A percentile compares a stretch with the other conserved stretches of the same genome.
These are phyloP conservation scores for Hirsutella rhossiliensis DNA, from an alignment of 2,329 filamentous ascomycete genomes.

Conservation along the genomic window DNA sequence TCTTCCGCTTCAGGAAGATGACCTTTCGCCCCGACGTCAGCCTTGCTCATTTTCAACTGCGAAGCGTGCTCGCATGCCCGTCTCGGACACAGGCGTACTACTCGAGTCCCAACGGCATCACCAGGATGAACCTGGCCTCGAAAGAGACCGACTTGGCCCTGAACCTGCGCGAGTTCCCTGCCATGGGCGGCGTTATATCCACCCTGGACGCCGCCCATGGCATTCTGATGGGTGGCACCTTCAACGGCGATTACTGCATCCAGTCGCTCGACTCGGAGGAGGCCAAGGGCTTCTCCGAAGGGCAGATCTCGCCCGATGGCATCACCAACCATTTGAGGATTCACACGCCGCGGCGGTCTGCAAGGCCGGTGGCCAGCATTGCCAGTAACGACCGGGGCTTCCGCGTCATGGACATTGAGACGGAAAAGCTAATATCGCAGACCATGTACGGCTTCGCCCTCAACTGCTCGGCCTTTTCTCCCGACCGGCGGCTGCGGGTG, in stretches of 20 bases:
- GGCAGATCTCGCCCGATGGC: conserved; percentile 36
- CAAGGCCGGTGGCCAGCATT: conserved; percentile 43
- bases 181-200: conserved; percentile 30
- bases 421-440: conserved; percentile 44
- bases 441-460: conserved; percentile 46
- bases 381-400: conserved; percentile 51
- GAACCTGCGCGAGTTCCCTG: conserved; percentile 24
- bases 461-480: conserved; percentile 63
- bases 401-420: conserved; percentile 44
- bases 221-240: conserved; percentile 47
- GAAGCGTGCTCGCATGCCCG: conserved; percentile 47
- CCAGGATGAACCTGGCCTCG: conserved; percentile 38
- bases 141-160: conserved; percentile 32
- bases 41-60: conserved; percentile 54
- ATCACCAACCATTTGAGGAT: conserved; percentile 57
- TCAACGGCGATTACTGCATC: conserved; percentile 42
- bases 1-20: conserved; percentile 47
- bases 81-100: conserved; percentile 46
- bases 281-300: conserved; percentile 23
- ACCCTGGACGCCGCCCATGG: conserved; percentile 40
- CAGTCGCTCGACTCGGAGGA: conserved; percentile 30
- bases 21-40: conserved; percentile 39
- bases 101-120: conserved; percentile 35
- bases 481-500: conserved; percentile 57
- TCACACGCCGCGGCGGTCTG: conserved; percentile 38